A percentile compares a stretch with the other conserved stretches of the same genome.
Conservation (phyloP, 345 rosid genomes). For the Hevea brasiliensis region DNA sequence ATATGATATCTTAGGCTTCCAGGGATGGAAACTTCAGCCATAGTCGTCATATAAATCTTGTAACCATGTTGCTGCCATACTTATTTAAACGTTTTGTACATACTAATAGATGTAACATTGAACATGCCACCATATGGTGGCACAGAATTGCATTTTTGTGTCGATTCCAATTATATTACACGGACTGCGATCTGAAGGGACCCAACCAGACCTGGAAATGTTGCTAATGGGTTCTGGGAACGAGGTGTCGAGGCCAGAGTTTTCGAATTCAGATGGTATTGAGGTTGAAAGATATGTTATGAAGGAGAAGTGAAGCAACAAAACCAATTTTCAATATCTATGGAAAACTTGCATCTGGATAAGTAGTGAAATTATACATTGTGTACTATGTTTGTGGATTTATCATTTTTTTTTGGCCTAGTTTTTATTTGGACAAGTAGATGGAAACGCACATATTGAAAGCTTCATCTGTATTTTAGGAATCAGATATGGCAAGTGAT, state of each 20-base stretch:
- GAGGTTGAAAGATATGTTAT: no score
- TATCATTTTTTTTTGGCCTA: not conserved
- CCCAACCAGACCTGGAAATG: not conserved
- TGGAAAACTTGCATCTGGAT: not conserved
- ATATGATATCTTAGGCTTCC: conserved; percentile 16
- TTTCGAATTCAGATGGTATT: no score
- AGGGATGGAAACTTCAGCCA: conserved; percentile 18
- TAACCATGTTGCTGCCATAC: conserved; percentile 25
- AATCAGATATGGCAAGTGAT: not conserved
- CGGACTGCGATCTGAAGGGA: conserved; percentile 21
- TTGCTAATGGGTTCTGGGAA: no score
- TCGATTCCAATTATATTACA: conserved; percentile 17
- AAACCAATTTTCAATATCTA: no score
- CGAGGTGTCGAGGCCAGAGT: no score
- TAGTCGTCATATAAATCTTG: conserved; percentile 10
- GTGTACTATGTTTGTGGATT: not conserved
- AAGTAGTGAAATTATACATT: not conserved
- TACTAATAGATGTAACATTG: conserved; percentile 38
- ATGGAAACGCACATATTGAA: not conserved
- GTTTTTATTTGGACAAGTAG: not conserved
- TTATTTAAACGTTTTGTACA: conserved; percentile 30
- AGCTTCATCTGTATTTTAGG: not conserved
- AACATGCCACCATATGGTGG: conserved; percentile 38
- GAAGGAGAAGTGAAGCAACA: no score
- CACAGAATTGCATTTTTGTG: conserved; percentile 25